Percentiles rank a stretch among this genome's conserved stretches.
These are phyloP conservation scores for Artemisia argyi DNA, from an alignment of 129 eudicot genomes.

Conservation along the genomic window DNA sequence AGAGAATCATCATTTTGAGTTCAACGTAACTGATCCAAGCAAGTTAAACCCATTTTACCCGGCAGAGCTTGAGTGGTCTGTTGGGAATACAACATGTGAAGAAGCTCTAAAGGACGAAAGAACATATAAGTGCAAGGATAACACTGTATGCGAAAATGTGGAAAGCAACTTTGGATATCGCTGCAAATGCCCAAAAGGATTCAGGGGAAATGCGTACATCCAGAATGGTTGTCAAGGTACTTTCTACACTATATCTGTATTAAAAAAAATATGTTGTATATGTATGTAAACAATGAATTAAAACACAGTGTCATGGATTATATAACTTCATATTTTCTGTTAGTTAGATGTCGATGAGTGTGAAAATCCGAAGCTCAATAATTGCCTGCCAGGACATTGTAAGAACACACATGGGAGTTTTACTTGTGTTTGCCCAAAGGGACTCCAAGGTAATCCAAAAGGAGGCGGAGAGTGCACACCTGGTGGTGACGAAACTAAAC, in stretches of 20 bases:
- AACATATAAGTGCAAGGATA: conserved; percentile 17
- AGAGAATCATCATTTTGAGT: conserved; percentile 5
- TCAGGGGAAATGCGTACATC: conserved; percentile 19
- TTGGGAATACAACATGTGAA: conserved; percentile 25
- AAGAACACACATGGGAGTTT: conserved; percentile 18
- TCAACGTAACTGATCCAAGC: background rate
- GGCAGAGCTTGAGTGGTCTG: conserved; percentile 25
- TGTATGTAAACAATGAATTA: too few relatives aligned
- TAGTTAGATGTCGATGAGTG: conserved; percentile 34
- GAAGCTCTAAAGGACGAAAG: conserved; percentile 18
- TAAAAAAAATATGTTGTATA: background rate
- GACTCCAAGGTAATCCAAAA: conserved; percentile 11
- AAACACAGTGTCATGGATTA: too few relatives aligned
- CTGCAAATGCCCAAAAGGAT: conserved; percentile 27
- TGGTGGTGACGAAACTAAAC: background rate
- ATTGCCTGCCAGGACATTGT: conserved; percentile 24
- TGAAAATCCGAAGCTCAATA: conserved; percentile 1
- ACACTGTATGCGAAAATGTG: conserved; percentile 9
- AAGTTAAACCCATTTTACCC: conserved; percentile 10
- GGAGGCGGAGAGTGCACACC: conserved; percentile 13
- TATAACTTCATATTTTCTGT: background rate
- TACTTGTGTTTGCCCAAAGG: conserved; percentile 28
- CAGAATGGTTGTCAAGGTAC: conserved; percentile 15
- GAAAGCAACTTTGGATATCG: conserved; percentile 15
- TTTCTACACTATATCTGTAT: background rate